phyloP scores from a whole-genome alignment of 345 rosid species.

The Chamaenerion angustifolium region DNA sequence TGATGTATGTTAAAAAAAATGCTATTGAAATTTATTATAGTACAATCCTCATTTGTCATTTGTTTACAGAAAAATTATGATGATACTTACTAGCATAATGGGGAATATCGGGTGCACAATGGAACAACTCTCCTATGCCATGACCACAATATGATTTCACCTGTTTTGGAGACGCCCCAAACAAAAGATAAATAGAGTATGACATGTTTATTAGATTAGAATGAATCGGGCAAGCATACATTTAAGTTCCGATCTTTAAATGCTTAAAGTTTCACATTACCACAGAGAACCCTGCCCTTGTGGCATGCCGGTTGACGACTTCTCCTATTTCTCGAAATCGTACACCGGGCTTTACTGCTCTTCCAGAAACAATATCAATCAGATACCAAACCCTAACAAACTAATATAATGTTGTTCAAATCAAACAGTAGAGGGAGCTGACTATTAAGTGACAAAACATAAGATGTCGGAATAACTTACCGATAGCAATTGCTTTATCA shows the following conservation, averaged over 20 bases:
- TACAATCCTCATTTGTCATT: neutral
- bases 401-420: too few relatives aligned
- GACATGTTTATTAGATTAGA: too few relatives aligned
- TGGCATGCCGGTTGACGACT: constrained; percentile 77
- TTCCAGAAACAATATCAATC: constrained; percentile 6
- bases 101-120: constrained; percentile 95
- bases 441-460: too few relatives aligned
- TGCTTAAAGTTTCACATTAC: constrained; percentile 22
- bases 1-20: too few relatives aligned
- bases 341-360: constrained; percentile 83
- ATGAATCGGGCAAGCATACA: too few relatives aligned
- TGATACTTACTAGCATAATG: constrained; percentile 58
- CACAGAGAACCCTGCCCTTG: constrained; percentile 90
- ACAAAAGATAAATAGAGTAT: too few relatives aligned
- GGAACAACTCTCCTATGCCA: constrained; percentile 94
- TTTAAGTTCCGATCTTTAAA: too few relatives aligned
- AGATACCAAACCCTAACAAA: neutral
- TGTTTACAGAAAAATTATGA: too few relatives aligned
- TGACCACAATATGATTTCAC: constrained; percentile 91
- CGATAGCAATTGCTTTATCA: constrained; percentile 78
- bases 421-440: too few relatives aligned
- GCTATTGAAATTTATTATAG: neutral
- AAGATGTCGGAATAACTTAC: constrained; percentile 16
- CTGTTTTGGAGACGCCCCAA: constrained; percentile 15
- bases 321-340: constrained; percentile 91